Base-by-base conservation (phyloP, 2,329 filamentous ascomycete genomes). In the Lachnellula hyalina region DNA sequence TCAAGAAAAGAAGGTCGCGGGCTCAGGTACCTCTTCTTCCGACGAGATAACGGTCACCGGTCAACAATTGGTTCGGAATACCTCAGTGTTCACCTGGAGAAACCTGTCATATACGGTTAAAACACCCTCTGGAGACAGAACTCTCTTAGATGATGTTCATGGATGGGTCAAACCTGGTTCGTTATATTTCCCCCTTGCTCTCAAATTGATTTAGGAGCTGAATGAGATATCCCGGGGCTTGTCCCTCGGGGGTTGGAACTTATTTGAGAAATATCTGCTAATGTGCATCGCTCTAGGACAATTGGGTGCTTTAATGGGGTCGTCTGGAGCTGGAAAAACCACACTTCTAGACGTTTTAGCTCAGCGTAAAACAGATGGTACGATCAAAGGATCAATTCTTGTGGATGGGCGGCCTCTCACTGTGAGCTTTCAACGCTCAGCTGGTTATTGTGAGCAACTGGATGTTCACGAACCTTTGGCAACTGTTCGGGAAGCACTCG, bases 371-470 rank as follows among this genome's bases (percentile, higher is more conserved):
- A 91, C 89, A 0, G 93, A 92, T 83, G 92, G 92, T 71, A 87
- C 95, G 11, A 90, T 96, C 49, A 83, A 82, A 5, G 92, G 92
- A 49, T 87, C 93, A 62, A 93, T 96, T 84, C 71, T 81, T 9
- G 80, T 85, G 8, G 80, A 84, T 56, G 82, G 82, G 25, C 78
- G 77, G 23, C 85, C 83, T 25, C 83, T 89, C 32, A 89, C 94
- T 60, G 77, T 80, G 42, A 90, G 87, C 0, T 96, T 96, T 79
- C 91, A 96, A 71, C 86, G 91, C 19, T 67, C 65, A 19, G 62
- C 66, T 0, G 91, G 91, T 44, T 96, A 96, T 63, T 90, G 92
- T 36, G 90, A 96, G 68, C 92, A 96, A 70, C 89, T 96, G 68
- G 92, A 96, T 80, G 78, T 96, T 12, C 91, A 96, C 68, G 78